phyloP scores from a whole-genome alignment of 2,329 filamentous ascomycete genomes.

The Hypoxylon sp. region DNA sequence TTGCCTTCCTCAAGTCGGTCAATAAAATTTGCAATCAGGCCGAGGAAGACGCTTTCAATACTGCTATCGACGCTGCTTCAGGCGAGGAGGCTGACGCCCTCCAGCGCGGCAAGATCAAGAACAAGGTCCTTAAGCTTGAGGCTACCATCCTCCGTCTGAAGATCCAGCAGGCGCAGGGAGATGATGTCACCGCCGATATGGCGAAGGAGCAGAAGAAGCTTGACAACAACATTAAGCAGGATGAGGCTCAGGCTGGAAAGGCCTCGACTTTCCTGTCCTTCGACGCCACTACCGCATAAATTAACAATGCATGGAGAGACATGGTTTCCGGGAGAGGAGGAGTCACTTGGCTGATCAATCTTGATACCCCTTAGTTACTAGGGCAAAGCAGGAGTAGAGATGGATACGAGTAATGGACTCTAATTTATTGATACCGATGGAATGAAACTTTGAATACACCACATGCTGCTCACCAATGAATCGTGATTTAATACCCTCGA shows the following conservation, averaged over 20 bases:
- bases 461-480: not conserved
- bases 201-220: constrained; percentile 66
- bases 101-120: constrained; percentile 70
- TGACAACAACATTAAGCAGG: constrained; percentile 66
- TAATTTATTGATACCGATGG: constrained; percentile 40
- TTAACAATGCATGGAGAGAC: not conserved
- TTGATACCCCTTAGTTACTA: not conserved
- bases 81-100: constrained; percentile 64
- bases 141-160: constrained; percentile 66
- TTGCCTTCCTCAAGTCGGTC: constrained; percentile 65
- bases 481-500: not conserved
- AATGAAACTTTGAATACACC: constrained; percentile 24
- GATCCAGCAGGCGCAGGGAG: constrained; percentile 66
- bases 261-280: constrained; percentile 59
- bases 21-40: constrained; percentile 68
- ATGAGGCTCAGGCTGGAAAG: constrained; percentile 64
- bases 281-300: constrained; percentile 51
- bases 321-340: not conserved
- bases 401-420: constrained; percentile 33
- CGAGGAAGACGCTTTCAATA: constrained; percentile 68
- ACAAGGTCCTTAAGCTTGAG: constrained; percentile 72
- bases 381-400: constrained; percentile 9
- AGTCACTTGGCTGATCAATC: not conserved
- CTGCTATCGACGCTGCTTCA: constrained; percentile 64
- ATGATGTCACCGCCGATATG: constrained; percentile 61